Evolutionary conservation across 345 rosid genomes (phyloP), one percentile per base, ranked within the genome.

Genomic region (Cardiospermum halicacabum): DNA sequence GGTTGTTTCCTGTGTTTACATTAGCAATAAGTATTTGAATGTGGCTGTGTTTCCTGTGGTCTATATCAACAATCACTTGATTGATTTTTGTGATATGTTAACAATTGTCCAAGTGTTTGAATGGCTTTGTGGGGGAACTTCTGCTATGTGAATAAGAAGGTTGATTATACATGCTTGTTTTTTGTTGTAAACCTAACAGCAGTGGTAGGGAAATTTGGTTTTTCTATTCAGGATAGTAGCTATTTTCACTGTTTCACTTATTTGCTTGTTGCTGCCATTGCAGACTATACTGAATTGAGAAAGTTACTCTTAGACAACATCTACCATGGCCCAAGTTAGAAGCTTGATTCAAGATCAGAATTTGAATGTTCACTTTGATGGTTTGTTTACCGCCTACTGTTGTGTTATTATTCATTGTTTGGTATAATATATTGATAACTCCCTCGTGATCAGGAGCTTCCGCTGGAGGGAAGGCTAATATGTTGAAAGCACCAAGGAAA

Each of bases 261-360:
- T 16, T 60, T 15, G 5, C 43, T 40, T 53, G 21, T 16, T 15
- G 16, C 27, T 13, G 1, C 22, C 45, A 56, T 56, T 66, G 74
- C 70, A 73, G 70, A 27, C n/a, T n/a, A 32, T 22, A 48, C 54
- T 28, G 13, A 21, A 50, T 25, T 19, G 48, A n/a, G n/a, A n/a
- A 54, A 26, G 28, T 58, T 49, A 26, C 43, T 15, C 36, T 28
- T 19, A 30, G 21, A 54, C 27, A n/a, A n/a, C n/a, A 54, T 15
- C 42, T 2, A 2, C 51, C 56, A 83, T 81, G 89, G 85, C 81
- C 42, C 67, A 55, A 26, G 51, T 43, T 62, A 72, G 78, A 24
- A 53, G 72, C 28, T 63, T 72, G 74, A 50, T 71, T 74, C 81
- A 53, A 30, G 82, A 80, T 69, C 82, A 69, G 73, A 80, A 82